Evolutionary conservation across 148 eudicot genomes (phyloP).

Genomic region (Hydrangea macrophylla): DNA sequence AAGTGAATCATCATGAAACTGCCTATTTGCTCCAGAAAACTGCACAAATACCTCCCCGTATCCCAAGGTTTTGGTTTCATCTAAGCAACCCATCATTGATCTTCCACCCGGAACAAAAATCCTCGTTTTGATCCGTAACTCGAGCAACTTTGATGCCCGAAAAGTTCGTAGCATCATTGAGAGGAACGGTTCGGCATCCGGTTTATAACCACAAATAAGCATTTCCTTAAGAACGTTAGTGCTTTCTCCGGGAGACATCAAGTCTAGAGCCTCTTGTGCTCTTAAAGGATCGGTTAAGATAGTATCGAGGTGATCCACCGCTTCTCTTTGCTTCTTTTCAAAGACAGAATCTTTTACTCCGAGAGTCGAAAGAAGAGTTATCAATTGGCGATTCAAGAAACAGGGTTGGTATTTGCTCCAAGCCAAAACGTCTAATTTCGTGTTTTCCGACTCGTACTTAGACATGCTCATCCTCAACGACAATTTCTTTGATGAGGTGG

Average conservation of each 20-base stretch:
- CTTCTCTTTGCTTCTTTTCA: constrained; percentile 66
- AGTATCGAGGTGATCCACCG: constrained; percentile 50
- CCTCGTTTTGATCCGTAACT: too few species aligned
- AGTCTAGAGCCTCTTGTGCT: constrained; percentile 61
- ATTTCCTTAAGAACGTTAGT: too few species aligned
- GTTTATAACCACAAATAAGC: too few species aligned
- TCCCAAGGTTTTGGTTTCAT: too few species aligned
- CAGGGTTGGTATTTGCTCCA: constrained; percentile 77
- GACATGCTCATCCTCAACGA: constrained; percentile 71
- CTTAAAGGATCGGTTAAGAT: constrained; percentile 53
- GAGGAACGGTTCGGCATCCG: too few species aligned
- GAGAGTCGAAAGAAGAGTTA: constrained; percentile 72
- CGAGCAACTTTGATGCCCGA: too few species aligned
- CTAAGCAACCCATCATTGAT: too few species aligned
- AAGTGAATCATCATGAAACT: constrained; percentile 19
- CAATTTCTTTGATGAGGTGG: constrained; percentile 41
- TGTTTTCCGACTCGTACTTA: constrained; percentile 55
- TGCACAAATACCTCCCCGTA: too few species aligned
- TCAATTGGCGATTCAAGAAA: constrained; percentile 63
- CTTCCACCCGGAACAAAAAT: too few species aligned
- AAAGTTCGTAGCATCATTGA: too few species aligned
- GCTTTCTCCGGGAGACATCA: too few species aligned
- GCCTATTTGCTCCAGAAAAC: too few species aligned
- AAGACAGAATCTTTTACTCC: constrained; percentile 55
- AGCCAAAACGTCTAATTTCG: constrained; percentile 54